Conservation (phyloP, 768 basidiomycete species). For the Lentinula raphanica region DNA sequence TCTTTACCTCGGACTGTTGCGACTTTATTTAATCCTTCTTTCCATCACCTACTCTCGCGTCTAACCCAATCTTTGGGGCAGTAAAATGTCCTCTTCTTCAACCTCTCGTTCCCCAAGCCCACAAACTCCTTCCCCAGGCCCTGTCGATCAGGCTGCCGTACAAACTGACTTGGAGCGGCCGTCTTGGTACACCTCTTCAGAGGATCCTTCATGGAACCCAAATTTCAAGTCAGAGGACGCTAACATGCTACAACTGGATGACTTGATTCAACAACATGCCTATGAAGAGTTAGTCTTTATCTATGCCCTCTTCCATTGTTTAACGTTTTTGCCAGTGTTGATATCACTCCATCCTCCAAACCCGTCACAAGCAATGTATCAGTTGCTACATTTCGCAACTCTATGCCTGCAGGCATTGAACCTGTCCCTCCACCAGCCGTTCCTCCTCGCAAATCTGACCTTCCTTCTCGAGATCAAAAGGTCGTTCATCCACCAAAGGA, state of each 20-base stretch:
- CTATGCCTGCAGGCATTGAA: slow-evolving; percentile 31
- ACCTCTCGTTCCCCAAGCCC: slow-evolving; percentile 72
- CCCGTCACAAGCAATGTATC: slow-evolving; percentile 18
- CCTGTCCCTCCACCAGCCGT: slow-evolving; percentile 60
- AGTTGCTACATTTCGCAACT: slow-evolving; percentile 12
- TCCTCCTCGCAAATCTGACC: slow-evolving; percentile 49
- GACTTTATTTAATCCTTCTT: background rate
- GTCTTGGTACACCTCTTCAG: background rate
- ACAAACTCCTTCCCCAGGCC: slow-evolving; percentile 59
- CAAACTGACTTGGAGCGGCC: slow-evolving; percentile 44
- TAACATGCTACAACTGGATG: slow-evolving; percentile 60
- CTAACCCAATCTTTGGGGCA: background rate
- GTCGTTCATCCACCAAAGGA: slow-evolving; percentile 73
- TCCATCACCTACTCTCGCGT: background rate
- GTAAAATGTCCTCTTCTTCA: slow-evolving; percentile 55
- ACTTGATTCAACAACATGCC: slow-evolving; percentile 67
- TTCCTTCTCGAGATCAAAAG: slow-evolving; percentile 42
- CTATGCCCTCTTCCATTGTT: slow-evolving; percentile 19
- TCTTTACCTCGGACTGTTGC: background rate
- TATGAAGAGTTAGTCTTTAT: slow-evolving; percentile 63
- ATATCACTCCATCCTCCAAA: slow-evolving; percentile 27
- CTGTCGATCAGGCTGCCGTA: slow-evolving; percentile 44
- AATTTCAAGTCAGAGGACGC: slow-evolving; percentile 9
- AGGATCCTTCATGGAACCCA: background rate
- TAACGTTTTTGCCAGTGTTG: slow-evolving; percentile 22